Evolutionary conservation across 1,139 yeast genomes (phyloP), one percentile per base, ranked within the genome.

Genomic region (Kurtzmaniella natalensis): DNA sequence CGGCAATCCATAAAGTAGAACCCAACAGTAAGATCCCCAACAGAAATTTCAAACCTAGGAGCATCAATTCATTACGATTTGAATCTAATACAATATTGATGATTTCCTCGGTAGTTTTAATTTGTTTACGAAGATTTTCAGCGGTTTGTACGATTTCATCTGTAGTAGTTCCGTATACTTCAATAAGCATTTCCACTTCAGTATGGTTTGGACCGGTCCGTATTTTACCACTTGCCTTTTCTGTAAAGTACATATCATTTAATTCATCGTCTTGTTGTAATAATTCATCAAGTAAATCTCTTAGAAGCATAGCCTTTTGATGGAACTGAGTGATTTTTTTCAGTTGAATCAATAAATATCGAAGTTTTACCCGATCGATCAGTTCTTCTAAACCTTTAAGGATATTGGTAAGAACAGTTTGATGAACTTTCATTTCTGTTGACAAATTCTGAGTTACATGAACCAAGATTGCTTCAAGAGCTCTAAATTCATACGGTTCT

Each of bases 141-240:
- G 61, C 65, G 3, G 70, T 67, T 45, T 69, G 75, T 3, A 68
- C 72, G 30, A 69, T 64, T 42, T 69, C 75, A 44, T 67, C 72
- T 27, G 61, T 53, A 4, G 70, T 63, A 11, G 61, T 65, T 40
- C 62, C 64, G 48, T 69, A 69, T 2, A 70, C 61, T 39, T 69
- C 75, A 10, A 69, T 45, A 16, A 69, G 53, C 43, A 68, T 47
- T 41, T 69, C 75, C 9, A 68, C 59, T 34, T 69, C 74, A 18
- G 61, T 61, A 38, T 68, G 74, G 38, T 67, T 57, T 6, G 58
- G 51, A 2, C 60, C 59, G n/a, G 36, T 33, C 18, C 72, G 43
- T 2, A 53, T 50, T 3, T 23, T 28, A 0, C 60, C 61, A 2
- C 42, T 40, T 15, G 41, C 39, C 9, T 39, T 48, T 24, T 61